Percentiles rank a stretch among this genome's conserved stretches.
These are phyloP conservation scores for Nannochloropsis oceanica DNA, from an alignment of 108 stramenopile species.

Conservation along the genomic window DNA sequence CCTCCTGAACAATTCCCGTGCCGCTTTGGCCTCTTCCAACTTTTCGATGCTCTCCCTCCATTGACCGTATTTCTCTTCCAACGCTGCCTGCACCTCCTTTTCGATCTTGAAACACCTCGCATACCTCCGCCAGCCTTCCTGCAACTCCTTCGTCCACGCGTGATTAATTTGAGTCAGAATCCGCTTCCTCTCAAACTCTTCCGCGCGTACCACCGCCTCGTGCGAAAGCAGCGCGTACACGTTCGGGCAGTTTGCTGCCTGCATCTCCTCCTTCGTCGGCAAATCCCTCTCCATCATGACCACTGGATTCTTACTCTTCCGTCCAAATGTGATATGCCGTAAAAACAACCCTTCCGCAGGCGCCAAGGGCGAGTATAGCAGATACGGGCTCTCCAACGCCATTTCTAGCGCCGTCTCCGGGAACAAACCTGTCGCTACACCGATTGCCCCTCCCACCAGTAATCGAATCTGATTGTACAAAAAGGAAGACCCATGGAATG, in stretches of 20 bases:
- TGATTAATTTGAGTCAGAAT: not conserved
- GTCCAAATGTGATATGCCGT: not conserved
- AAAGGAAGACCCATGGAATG: not conserved
- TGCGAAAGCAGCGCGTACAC: not conserved
- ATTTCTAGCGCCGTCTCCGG: not conserved
- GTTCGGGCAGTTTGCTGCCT: not conserved
- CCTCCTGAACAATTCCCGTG: not conserved
- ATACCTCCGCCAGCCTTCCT: not conserved
- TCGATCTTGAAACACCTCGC: not conserved
- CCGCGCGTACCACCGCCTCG: not conserved
- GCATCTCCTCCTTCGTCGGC: not conserved
- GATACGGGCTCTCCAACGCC: constrained; percentile 6
- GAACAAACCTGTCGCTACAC: constrained; percentile 7
- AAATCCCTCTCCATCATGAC: not conserved
- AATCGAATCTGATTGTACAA: constrained; percentile 16
- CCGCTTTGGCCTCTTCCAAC: not conserved
- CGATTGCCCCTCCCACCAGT: constrained; percentile 16
- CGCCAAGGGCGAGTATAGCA: constrained; percentile 7
- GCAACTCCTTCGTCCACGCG: not conserved
- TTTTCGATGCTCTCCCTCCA: not conserved
- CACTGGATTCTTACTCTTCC: not conserved
- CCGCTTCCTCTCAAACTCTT: not conserved
- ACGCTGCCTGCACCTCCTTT: not conserved
- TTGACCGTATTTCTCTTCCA: not conserved
- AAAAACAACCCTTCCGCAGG: constrained; percentile 17